Conservation (phyloP, 2,329 filamentous ascomycete species). For the Capronia americana region DNA sequence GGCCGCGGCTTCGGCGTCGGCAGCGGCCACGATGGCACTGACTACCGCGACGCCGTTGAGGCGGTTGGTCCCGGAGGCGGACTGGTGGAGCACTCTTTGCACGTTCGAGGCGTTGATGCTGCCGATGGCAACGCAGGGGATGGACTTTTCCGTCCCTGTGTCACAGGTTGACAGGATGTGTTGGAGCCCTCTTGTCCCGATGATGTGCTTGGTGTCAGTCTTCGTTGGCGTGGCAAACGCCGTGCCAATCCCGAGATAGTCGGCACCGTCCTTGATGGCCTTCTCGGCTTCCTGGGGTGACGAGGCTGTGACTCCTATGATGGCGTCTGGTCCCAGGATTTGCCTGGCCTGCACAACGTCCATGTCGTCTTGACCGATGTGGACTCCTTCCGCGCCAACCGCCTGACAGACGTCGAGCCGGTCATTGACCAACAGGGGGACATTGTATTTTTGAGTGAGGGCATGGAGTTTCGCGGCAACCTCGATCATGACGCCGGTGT, state of each 20-base stretch:
- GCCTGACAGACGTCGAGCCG: slow-evolving; percentile 87
- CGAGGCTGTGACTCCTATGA: slow-evolving; percentile 88
- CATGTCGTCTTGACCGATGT: slow-evolving; percentile 95
- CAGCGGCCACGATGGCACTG: slow-evolving; percentile 80
- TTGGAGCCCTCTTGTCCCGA: slow-evolving; percentile 74
- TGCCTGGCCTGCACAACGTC: slow-evolving; percentile 71
- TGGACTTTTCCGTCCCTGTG: slow-evolving; percentile 46
- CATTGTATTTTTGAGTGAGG: slow-evolving; percentile 69
- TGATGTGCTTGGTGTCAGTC: slow-evolving; percentile 82
- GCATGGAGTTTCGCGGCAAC: slow-evolving; percentile 73
- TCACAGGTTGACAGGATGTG: slow-evolving; percentile 69
- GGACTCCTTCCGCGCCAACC: slow-evolving; percentile 86
- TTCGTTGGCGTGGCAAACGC: slow-evolving; percentile 89
- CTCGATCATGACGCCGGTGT: slow-evolving; percentile 73
- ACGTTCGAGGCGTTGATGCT: slow-evolving; percentile 81
- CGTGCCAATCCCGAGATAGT: slow-evolving; percentile 90
- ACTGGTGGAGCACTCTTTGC: slow-evolving; percentile 76
- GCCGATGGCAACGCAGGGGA: slow-evolving; percentile 82
- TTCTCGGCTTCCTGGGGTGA: slow-evolving; percentile 72
- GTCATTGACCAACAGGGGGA: slow-evolving; percentile 92
- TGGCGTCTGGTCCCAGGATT: slow-evolving; percentile 75
- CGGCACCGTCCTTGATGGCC: slow-evolving; percentile 77
- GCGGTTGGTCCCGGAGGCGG: slow-evolving; percentile 45
- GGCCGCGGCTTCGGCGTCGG: slow-evolving; percentile 70
- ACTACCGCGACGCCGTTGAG: slow-evolving; percentile 87